Conservation (phyloP, 2,329 filamentous ascomycete species). For the Colletotrichum cuscutae region DNA sequence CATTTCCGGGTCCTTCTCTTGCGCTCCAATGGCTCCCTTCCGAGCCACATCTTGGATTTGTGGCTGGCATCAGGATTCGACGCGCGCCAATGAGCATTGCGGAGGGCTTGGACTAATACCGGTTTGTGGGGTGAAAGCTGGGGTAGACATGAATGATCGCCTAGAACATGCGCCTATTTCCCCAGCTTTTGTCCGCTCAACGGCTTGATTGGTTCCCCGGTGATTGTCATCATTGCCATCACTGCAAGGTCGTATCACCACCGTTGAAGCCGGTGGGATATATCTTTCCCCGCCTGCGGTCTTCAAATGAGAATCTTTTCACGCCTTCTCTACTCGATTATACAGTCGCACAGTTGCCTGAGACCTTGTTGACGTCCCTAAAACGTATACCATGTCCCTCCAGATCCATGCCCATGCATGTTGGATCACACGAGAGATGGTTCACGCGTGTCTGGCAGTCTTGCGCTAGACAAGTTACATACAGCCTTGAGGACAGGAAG, state of each 20-base stretch:
- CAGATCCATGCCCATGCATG: background rate
- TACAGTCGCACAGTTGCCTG: background rate
- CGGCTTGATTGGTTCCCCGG: background rate
- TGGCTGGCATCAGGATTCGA: conserved; percentile 1
- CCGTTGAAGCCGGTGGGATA: background rate
- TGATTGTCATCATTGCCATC: background rate
- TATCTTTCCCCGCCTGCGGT: background rate
- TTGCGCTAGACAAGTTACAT: background rate
- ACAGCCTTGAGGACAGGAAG: background rate
- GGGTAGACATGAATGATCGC: background rate
- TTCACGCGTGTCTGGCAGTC: background rate
- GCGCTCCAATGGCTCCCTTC: conserved; percentile 2
- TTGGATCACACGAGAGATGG: background rate
- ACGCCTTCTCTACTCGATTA: background rate
- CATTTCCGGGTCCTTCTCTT: background rate
- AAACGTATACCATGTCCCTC: background rate
- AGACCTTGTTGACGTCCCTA: background rate
- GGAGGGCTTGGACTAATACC: background rate
- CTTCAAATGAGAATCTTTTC: background rate
- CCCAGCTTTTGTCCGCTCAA: background rate
- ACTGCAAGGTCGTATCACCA: background rate
- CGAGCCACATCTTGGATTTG: background rate
- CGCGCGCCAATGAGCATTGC: conserved; percentile 3
- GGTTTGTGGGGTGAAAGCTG: conserved; percentile 10
- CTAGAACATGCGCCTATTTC: background rate